phyloP scores from a whole-genome alignment of 1,284 basidiomycete genomes.

The Ganoderma leucocontextum region DNA sequence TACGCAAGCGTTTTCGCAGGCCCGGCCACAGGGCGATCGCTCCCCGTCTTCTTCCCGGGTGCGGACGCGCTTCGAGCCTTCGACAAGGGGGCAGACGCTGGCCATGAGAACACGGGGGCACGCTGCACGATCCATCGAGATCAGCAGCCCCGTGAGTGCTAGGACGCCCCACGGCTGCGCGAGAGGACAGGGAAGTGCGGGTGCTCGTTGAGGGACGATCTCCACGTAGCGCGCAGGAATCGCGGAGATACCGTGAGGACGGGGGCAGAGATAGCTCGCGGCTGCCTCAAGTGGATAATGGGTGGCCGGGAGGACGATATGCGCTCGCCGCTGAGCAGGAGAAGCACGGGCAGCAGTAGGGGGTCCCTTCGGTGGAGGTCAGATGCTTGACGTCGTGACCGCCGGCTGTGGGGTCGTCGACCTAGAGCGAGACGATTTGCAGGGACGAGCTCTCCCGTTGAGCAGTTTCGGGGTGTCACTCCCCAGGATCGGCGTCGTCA shows the following conservation, averaged over 20 bases:
- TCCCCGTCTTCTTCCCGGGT: background rate
- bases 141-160: conserved; percentile 10
- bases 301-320: conserved; percentile 15
- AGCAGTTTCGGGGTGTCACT: conserved; percentile 10
- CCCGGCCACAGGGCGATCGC: conserved; percentile 1
- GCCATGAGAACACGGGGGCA: conserved; percentile 11
- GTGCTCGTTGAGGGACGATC: conserved; percentile 1
- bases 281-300: conserved; percentile 4
- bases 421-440: background rate
- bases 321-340: conserved; percentile 8
- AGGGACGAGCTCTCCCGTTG: conserved; percentile 7
- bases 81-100: conserved; percentile 7
- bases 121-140: conserved; percentile 15
- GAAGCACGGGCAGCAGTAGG: conserved; percentile 21
- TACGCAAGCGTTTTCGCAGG: conserved; percentile 19
- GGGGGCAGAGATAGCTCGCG: conserved; percentile 6
- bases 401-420: conserved; percentile 12
- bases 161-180: background rate
- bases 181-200: background rate
- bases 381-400: conserved; percentile 25
- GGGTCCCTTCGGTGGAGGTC: conserved; percentile 23
- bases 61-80: conserved; percentile 2
- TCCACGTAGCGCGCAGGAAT: conserved; percentile 20
- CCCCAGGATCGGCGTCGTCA: conserved; percentile 18
- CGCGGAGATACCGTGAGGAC: conserved; percentile 20